A percentile compares a stretch with the other conserved stretches of the same genome.
phyloP scores from a whole-genome alignment of 2,329 filamentous ascomycete genomes.

The Colletotrichum noveboracense region DNA sequence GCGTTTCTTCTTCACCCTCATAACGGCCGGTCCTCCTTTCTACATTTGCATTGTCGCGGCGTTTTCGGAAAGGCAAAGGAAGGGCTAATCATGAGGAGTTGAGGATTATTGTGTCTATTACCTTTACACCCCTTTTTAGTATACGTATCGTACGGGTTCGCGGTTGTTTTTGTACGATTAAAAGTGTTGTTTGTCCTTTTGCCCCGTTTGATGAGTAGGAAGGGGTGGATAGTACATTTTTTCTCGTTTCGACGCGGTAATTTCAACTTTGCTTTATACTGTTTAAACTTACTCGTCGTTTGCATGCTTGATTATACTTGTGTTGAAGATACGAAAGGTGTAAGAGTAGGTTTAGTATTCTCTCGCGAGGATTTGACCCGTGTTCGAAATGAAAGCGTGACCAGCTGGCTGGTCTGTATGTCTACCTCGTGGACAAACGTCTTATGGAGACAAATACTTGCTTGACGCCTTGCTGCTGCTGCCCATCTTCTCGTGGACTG shows the following conservation, averaged over 20 bases:
- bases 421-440: no score
- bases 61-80: neutral
- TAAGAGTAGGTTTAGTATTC: neutral
- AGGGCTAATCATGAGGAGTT: neutral
- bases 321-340: neutral
- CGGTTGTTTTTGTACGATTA: neutral
- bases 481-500: no score
- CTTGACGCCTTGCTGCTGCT: no score
- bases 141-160: neutral
- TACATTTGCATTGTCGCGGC: slow-evolving; percentile 5
- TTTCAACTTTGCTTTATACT: neutral
- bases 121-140: neutral
- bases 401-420: no score
- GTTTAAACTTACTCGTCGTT: neutral
- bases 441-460: no score
- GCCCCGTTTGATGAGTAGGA: neutral
- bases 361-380: neutral
- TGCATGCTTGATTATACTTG: neutral
- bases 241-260: neutral
- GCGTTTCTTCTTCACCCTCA: neutral
- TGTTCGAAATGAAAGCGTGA: neutral
- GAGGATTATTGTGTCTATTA: neutral
- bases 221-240: neutral
- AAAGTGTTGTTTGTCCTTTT: neutral
- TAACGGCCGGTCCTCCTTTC: neutral